Evolutionary conservation across 257 asterid genomes (phyloP), one percentile per base, ranked within the genome.

Genomic region (Solanum dulcamara): DNA sequence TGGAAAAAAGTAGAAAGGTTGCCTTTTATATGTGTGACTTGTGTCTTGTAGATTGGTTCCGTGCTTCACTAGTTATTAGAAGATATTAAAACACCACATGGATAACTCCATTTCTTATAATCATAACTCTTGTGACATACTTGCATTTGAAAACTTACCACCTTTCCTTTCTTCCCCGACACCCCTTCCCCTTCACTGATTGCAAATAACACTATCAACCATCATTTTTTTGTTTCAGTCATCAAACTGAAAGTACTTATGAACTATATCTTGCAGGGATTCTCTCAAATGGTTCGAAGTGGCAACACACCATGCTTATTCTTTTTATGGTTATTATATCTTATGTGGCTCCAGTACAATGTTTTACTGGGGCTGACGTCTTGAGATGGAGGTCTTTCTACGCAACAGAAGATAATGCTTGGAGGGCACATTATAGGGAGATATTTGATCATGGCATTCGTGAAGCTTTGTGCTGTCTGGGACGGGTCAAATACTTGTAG

Each of bases 341-440:
- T 57, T 88, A 26, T 64, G 74, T 84, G 20, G 50, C 85, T 24
- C 85, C 85, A 40, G 85, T 88, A 24, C 90, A 88, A 57, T 88
- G 88, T 70, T 77, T 81, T 42, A 38, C 75, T 17, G 90, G 90
- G 32, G 85, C 90, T 0, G 87, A 83, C 62, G 87, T 88, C 38
- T 83, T 88, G 84, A 88, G 87, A 79, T 88, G 90, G 90, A 88
- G 90, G 75, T 85, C 88, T 59, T 88, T 85, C 85, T 88, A 85
- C 85, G 84, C 88, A 79, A 83, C 87, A 17, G 90, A 88, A 71
- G 83, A 86, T n/a, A 83, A 83, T 51, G 70, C 87, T 20, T 88
- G 88, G 90, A 85, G 84, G 90, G 90, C 90, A 50, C 90, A 88
- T 70, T 88, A 88, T 67, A 74, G 86, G 86, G 90, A 88, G 84